Conservation (phyloP, 2,329 filamentous ascomycete species). For the Pseudogymnoascus sp. region DNA sequence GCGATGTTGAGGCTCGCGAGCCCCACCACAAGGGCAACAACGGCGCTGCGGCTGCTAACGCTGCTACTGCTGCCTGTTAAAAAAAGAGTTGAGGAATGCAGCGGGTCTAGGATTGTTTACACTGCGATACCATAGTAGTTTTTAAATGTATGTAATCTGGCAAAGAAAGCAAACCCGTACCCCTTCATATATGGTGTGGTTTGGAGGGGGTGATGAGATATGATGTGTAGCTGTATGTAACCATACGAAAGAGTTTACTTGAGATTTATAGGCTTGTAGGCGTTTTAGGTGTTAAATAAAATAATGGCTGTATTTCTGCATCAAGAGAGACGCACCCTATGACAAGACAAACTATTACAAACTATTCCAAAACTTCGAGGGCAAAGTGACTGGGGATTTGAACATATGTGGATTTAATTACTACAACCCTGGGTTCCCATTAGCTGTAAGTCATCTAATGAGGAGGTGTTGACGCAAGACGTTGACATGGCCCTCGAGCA, state of each 20-base stretch:
- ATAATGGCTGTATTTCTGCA: too few relatives aligned
- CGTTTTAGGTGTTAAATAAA: not conserved
- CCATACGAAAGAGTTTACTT: not conserved
- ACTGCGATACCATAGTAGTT: not conserved
- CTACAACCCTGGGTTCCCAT: not conserved
- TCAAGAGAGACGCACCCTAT: too few relatives aligned
- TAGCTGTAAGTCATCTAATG: not conserved
- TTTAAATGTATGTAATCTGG: not conserved
- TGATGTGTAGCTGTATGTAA: not conserved
- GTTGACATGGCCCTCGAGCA: not conserved
- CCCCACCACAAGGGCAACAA: conserved; percentile 19
- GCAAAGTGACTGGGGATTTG: too few relatives aligned
- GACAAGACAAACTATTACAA: too few relatives aligned
- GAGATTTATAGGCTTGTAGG: not conserved
- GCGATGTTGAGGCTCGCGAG: conserved; percentile 11
- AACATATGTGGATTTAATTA: too few relatives aligned
- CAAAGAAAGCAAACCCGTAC: not conserved
- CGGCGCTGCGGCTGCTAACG: conserved; percentile 10
- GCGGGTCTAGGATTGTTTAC: not conserved
- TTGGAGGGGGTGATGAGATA: not conserved
- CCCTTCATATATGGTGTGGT: not conserved
- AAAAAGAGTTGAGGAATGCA: not conserved
- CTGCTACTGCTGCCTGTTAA: not conserved
- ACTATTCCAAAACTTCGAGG: too few relatives aligned
- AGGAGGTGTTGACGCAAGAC: not conserved